Conservation (phyloP, 371 early-diverging fungal species). For the Circinella minor region DNA sequence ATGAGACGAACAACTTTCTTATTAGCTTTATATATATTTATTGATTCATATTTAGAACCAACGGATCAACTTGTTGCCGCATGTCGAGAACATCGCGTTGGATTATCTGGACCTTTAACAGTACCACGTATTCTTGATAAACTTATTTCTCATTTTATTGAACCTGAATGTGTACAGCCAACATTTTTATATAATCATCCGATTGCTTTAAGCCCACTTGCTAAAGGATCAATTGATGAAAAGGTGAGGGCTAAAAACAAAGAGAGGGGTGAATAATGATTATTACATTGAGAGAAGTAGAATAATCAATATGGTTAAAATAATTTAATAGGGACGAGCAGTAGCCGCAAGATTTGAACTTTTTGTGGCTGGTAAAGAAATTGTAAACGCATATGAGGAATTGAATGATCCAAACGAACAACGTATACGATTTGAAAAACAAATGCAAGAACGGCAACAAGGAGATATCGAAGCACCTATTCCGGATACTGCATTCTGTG, state of each 20-base stretch:
- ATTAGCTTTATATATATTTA: not conserved
- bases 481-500: slow-evolving; percentile 87
- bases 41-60: slow-evolving; percentile 22
- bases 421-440: slow-evolving; percentile 79
- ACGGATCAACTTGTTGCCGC: slow-evolving; percentile 50
- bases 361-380: slow-evolving; percentile 91
- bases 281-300: too few relatives aligned
- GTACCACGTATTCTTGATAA: slow-evolving; percentile 87
- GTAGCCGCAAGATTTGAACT: slow-evolving; percentile 92
- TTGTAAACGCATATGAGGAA: slow-evolving; percentile 99
- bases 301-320: not conserved
- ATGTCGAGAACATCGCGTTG: slow-evolving; percentile 60
- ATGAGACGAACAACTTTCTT: not conserved
- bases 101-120: slow-evolving; percentile 74
- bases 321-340: slow-evolving; percentile 39
- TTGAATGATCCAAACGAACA: slow-evolving; percentile 99
- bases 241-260: slow-evolving; percentile 17
- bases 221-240: slow-evolving; percentile 69
- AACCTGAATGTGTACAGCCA: slow-evolving; percentile 91
- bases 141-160: slow-evolving; percentile 89
- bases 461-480: slow-evolving; percentile 89
- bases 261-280: too few relatives aligned
- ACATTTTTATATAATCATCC: slow-evolving; percentile 96
- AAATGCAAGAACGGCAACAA: slow-evolving; percentile 64
- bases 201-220: slow-evolving; percentile 90